Conservation (phyloP, 108 stramenopile genomes). For the Cyclotella sp. region DNA sequence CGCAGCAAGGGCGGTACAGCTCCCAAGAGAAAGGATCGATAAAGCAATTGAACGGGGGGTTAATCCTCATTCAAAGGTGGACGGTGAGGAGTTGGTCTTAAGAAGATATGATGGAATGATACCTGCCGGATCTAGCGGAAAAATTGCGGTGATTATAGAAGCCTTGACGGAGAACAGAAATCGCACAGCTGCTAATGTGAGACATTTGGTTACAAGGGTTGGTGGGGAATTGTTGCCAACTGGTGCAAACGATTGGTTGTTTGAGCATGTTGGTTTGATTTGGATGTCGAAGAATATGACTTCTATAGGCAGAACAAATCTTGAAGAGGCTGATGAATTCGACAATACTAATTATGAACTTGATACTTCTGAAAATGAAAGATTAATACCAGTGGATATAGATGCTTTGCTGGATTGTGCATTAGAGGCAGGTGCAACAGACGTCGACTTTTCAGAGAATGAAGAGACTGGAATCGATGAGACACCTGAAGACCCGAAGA, state of each 20-base stretch:
- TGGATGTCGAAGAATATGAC: constrained; percentile 38
- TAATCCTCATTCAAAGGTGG: constrained; percentile 39
- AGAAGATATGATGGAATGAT: constrained; percentile 78
- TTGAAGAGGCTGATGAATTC: constrained; percentile 19
- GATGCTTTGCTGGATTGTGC: constrained; percentile 73
- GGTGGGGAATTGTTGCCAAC: constrained; percentile 73
- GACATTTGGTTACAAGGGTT: constrained; percentile 60
- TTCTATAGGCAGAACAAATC: neutral
- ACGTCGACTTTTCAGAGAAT: constrained; percentile 57
- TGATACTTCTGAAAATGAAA: constrained; percentile 39
- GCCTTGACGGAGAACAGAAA: constrained; percentile 79
- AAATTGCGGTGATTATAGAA: constrained; percentile 67
- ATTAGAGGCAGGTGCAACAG: constrained; percentile 71
- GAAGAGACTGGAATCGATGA: constrained; percentile 14
- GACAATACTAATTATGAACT: constrained; percentile 13
- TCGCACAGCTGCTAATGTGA: constrained; percentile 72
- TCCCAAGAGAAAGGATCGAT: constrained; percentile 72
- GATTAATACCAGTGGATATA: constrained; percentile 51
- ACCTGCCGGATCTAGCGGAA: constrained; percentile 46
- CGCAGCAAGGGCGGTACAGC: constrained; percentile 68
- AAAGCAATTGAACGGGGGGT: constrained; percentile 67
- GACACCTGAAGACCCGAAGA: neutral
- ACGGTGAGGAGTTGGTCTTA: constrained; percentile 49
- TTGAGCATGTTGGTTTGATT: constrained; percentile 70
- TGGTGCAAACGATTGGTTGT: constrained; percentile 65